A percentile compares a stretch with the other conserved stretches of the same genome.
Evolutionary conservation across 139 green algal species (phyloP).

Genomic region (Ettlia oleoabundans): DNA sequence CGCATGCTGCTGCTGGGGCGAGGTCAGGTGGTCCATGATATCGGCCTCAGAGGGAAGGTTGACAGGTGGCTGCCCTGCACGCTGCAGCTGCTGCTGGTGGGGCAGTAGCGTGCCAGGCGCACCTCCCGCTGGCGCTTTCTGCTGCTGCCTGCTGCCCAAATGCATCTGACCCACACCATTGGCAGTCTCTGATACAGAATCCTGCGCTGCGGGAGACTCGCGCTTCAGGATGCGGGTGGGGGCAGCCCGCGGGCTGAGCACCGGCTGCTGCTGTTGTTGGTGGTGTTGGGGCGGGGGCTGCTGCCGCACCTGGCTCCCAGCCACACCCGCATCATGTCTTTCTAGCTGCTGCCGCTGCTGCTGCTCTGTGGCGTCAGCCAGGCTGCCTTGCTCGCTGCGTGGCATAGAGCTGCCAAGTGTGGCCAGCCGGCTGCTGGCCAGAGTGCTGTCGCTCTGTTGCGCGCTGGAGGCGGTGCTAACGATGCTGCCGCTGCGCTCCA

Average conservation of each 20-base stretch:
- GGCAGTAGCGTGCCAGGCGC: no score
- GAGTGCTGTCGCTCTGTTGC: constrained; percentile 24
- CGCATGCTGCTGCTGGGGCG: constrained; percentile 14
- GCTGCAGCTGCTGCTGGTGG: not conserved
- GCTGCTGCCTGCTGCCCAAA: not conserved
- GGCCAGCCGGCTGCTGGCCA: constrained; percentile 28
- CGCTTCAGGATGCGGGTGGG: constrained; percentile 25
- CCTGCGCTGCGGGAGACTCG: not conserved
- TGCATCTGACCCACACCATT: not conserved
- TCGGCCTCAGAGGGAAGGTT: constrained; percentile 21
- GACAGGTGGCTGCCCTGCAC: not conserved
- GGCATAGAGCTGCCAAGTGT: constrained; percentile 31
- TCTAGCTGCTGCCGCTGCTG: constrained; percentile 23
- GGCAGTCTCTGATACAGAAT: not conserved
- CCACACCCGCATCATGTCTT: no score
- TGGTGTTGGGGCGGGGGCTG: not conserved
- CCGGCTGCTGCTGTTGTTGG: not conserved
- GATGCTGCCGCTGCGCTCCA: constrained; percentile 20
- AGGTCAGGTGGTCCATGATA: constrained; percentile 17
- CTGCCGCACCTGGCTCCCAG: not conserved
- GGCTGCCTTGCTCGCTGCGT: constrained; percentile 20
- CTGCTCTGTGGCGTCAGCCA: not conserved
- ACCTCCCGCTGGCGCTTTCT: no score
- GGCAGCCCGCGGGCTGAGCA: not conserved
- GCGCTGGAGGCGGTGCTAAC: constrained; percentile 18